Evolutionary conservation across 805 yeast genomes (phyloP).

Genomic region (Wickerhamomyces strasburgensis): DNA sequence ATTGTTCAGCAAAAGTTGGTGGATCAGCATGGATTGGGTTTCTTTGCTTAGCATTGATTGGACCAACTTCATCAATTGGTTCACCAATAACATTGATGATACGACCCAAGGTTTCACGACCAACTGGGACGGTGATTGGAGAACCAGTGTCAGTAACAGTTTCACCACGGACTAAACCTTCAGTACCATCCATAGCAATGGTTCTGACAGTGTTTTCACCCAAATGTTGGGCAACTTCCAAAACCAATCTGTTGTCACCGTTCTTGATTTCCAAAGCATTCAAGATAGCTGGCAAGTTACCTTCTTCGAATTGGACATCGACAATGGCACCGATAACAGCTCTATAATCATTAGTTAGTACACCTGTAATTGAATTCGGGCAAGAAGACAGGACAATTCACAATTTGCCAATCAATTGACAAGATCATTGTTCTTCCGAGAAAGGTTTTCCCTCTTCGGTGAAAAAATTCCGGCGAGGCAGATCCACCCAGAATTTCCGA

Average conservation of each 20-base stretch:
- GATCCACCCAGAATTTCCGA: too few species aligned
- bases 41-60: slow-evolving; percentile 85
- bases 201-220: slow-evolving; percentile 99
- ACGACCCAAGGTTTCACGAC: slow-evolving; percentile 98
- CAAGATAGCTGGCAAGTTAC: slow-evolving; percentile 93
- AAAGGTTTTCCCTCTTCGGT: slow-evolving; percentile 1
- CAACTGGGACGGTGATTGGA: slow-evolving; percentile 98
- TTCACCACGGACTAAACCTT: slow-evolving; percentile 98
- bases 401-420: too few species aligned
- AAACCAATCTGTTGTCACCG: slow-evolving; percentile 75
- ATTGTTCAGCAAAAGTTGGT: slow-evolving; percentile 93
- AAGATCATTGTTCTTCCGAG: not conserved
- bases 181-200: slow-evolving; percentile 99
- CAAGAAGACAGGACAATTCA: too few species aligned
- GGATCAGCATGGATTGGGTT: slow-evolving; percentile 99
- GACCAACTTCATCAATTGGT: slow-evolving; percentile 99
- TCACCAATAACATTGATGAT: slow-evolving; percentile 98
- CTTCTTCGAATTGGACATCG: slow-evolving; percentile 98
- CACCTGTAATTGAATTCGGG: not conserved
- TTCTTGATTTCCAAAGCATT: slow-evolving; percentile 91
- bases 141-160: slow-evolving; percentile 91
- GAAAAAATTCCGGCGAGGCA: slow-evolving; percentile 2
- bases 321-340: slow-evolving; percentile 99
- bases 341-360: slow-evolving; percentile 37
- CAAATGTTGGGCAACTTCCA: slow-evolving; percentile 99